Evolutionary conservation across 495 filamentous ascomycete genomes (phyloP).

Genomic region (Penicillium salamii): DNA sequence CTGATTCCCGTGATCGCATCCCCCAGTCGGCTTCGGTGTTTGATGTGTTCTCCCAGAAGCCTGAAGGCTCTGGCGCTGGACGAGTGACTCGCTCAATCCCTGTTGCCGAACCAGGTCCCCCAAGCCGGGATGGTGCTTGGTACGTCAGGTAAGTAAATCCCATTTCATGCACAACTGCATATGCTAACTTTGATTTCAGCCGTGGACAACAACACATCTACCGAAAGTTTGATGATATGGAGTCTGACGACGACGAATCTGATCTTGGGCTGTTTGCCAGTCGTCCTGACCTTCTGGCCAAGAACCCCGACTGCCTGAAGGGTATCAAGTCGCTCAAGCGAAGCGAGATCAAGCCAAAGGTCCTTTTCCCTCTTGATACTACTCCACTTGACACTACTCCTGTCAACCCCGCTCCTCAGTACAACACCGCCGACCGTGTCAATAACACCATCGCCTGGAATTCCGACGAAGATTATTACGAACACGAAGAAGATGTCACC

Average conservation of each 20-base stretch:
- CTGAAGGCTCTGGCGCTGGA: constrained; percentile 11
- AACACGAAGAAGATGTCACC: constrained; percentile 52
- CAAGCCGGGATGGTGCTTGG: constrained; percentile 55
- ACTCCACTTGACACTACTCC: constrained; percentile 23
- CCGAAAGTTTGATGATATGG: constrained; percentile 50
- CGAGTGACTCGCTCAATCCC: constrained; percentile 6
- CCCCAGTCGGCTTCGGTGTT: no score
- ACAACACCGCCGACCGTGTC: no score
- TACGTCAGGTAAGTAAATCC: constrained; percentile 75
- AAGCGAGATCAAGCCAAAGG: constrained; percentile 74
- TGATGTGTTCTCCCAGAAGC: constrained; percentile 55
- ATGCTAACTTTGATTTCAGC: constrained; percentile 48
- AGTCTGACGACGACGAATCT: constrained; percentile 46
- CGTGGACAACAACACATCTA: constrained; percentile 95
- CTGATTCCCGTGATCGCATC: constrained; percentile 82
- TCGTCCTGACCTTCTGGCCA: constrained; percentile 39
- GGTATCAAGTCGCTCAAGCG: constrained; percentile 60
- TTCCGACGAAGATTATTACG: constrained; percentile 36
- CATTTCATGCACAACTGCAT: not conserved
- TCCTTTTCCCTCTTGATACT: constrained; percentile 67
- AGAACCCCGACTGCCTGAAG: constrained; percentile 23
- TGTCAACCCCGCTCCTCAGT: no score
- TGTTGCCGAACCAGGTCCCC: no score
- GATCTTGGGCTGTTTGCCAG: constrained; percentile 42
- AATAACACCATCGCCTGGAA: no score